A percentile compares a stretch with the other conserved stretches of the same genome.
phyloP scores from a whole-genome alignment of 2,329 filamentous ascomycete genomes.

The Colletotrichum sp. region DNA sequence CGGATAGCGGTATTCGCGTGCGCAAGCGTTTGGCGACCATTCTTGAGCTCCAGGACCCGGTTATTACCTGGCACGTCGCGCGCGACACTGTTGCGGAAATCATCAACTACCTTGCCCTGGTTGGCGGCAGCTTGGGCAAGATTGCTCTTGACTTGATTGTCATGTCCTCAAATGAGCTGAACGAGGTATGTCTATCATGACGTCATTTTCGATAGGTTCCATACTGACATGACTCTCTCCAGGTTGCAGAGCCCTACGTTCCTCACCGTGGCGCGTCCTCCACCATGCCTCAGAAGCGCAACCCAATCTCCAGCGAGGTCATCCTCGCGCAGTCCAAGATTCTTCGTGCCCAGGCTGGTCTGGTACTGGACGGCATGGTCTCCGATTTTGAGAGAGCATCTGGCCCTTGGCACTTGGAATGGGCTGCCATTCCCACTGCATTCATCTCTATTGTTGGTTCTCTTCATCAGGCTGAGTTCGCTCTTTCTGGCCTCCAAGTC shows the following conservation, averaged over 20 bases:
- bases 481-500: constrained; percentile 55
- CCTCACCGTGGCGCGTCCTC: constrained; percentile 58
- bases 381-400: constrained; percentile 62
- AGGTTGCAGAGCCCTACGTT: constrained; percentile 61
- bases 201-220: not conserved
- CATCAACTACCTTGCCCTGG: constrained; percentile 55
- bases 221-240: not conserved
- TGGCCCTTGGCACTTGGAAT: constrained; percentile 65
- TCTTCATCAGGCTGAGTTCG: constrained; percentile 59
- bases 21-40: constrained; percentile 53
- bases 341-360: constrained; percentile 53
- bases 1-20: constrained; percentile 52
- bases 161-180: constrained; percentile 62
- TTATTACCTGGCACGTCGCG: constrained; percentile 63
- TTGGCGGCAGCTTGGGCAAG: constrained; percentile 60
- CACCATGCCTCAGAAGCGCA: constrained; percentile 65
- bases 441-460: constrained; percentile 59
- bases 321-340: constrained; percentile 60
- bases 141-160: constrained; percentile 61
- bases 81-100: constrained; percentile 60
- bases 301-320: constrained; percentile 62
- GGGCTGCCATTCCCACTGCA: constrained; percentile 58
- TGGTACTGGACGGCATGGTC: constrained; percentile 62
- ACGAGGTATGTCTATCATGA: constrained; percentile 17
- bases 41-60: constrained; percentile 50